Percentiles rank a stretch among this genome's conserved stretches.
phyloP scores from a whole-genome alignment of 352 stramenopile genomes.

The Phytophthora capsici region DNA sequence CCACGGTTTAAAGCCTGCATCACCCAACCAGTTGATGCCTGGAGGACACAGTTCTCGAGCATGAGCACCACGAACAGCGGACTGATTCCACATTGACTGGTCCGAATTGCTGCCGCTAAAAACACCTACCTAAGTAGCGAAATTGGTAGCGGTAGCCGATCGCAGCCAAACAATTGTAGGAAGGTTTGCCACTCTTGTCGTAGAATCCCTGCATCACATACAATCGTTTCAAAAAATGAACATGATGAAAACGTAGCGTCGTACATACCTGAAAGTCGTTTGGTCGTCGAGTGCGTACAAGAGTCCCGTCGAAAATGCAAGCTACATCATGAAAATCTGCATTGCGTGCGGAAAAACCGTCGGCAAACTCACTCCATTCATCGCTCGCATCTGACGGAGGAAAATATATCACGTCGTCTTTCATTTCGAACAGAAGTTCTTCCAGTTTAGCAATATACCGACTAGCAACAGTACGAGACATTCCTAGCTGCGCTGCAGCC shows the following conservation, averaged over 20 bases:
- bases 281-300: slow-evolving; percentile 4
- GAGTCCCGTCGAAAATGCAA: slow-evolving; percentile 21
- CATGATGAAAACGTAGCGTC: background rate
- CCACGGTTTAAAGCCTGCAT: slow-evolving; percentile 16
- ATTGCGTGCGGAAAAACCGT: slow-evolving; percentile 2
- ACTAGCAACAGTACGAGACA: slow-evolving; percentile 1
- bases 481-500: background rate
- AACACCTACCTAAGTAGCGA: slow-evolving; percentile 16
- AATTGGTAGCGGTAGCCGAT: slow-evolving; percentile 22
- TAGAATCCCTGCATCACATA: slow-evolving; percentile 29
- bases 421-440: slow-evolving; percentile 12
- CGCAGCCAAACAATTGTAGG: slow-evolving; percentile 12
- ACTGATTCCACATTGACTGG: slow-evolving; percentile 21
- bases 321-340: slow-evolving; percentile 16
- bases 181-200: slow-evolving; percentile 22
- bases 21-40: slow-evolving; percentile 15
- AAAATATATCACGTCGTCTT: slow-evolving; percentile 13
- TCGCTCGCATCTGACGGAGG: background rate
- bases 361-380: slow-evolving; percentile 8
- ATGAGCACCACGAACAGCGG: background rate
- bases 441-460: slow-evolving; percentile 18
- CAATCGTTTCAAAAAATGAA: no score
- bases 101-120: slow-evolving; percentile 19
- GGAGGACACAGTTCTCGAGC: slow-evolving; percentile 4
- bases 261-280: slow-evolving; percentile 2